Base-by-base conservation (phyloP, 2,329 filamentous ascomycete genomes). In the Metarhizium robertsii region DNA sequence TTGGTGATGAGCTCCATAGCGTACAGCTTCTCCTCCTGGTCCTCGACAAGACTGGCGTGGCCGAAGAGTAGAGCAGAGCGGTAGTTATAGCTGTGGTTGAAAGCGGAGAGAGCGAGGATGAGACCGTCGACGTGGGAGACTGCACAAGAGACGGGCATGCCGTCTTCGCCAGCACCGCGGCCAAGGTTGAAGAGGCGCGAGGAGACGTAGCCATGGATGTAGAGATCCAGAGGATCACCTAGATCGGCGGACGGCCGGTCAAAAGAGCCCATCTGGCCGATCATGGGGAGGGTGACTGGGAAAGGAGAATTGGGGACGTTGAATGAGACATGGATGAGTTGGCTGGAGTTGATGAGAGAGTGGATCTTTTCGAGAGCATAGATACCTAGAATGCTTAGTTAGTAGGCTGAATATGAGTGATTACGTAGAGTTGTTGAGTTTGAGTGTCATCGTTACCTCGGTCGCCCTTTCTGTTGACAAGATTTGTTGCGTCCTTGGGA, bases 51-150 rank as follows among this genome's bases (percentile, higher is more conserved):
- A 8, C 71, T 75, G 0, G 86, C 90, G 66, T 85, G 81, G 1
- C 90, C 91, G 65, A 92, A 90, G 13, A 94, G 76, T 8, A 90
- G 75, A 11, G 87, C 88, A 43, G 85, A 90, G 59, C 89, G 88
- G 73, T 94, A 95, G 75, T 95, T 92, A 75, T 90, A 92, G 73
- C 82, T 88, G 75, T 95, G 89, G 57, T 81, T 82, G 73, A 89
- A 88, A 13, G 90, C 87, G 0, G 90, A 90, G 14, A 95, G 79
- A 20, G 87, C 81, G 36, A 95, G 81, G 8, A 95, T 84, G 53
- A 94, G 75, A 43, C 90, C 90, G 71, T 95, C 89, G 43, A 95
- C 72, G 66, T 87, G 84, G 49, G 84, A 88, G 1, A 87, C 87
- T 25, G 86, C 79, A 38, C 94, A 76, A 64, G 83, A 87, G 46